Evolutionary conservation across 352 stramenopile genomes (phyloP), one percentile per base, ranked within the genome.

Genomic region (Globisporangium uncinulatum): DNA sequence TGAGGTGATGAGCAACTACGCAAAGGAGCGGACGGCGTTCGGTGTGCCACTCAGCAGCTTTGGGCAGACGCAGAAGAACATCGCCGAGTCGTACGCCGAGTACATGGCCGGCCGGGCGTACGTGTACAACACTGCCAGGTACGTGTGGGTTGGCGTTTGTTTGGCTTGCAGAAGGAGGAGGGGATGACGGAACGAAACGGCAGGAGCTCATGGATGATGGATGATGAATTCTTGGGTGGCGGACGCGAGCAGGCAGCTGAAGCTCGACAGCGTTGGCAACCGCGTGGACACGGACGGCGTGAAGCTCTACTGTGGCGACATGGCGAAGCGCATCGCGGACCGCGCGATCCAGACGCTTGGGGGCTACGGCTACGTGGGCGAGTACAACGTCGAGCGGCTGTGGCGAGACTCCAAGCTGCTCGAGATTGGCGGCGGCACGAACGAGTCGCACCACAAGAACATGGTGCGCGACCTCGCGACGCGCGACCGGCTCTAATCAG

Each of bases 341-440:
- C 89, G 96, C 54, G 97, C 97, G 41, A 99, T 99, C 63, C 91
- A 97, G 61, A 96, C 97, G 15, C 85, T 99, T 43, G 97, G 97
- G 54, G 97, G 97, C 53, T 98, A 99, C 70, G 97, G 97, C 21
- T 99, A 99, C 78, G 89, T 98, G n/a, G 97, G 96, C 52, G 97
- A 99, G 70, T 99, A 99, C 73, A 94, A 92, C 58, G 97, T 99
- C 11, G 97, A 99, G 80, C 79, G 96, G 50, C 78, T 99, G 3
- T 99, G 96, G 97, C 85, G 97, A 57, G 97, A 99, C 88, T 92
- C 96, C 13, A 99, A 99, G 74, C 71, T 99, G 52, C 74, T 99
- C n/a, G 97, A 99, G 79, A 99, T 99, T 69, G 97, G 97, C 48
- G 97, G 97, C 53, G 97, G 97, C 53, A 99, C 97, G 21, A 98